Base-by-base conservation (phyloP, 345 rosid species). In the Garcia nutans region DNA sequence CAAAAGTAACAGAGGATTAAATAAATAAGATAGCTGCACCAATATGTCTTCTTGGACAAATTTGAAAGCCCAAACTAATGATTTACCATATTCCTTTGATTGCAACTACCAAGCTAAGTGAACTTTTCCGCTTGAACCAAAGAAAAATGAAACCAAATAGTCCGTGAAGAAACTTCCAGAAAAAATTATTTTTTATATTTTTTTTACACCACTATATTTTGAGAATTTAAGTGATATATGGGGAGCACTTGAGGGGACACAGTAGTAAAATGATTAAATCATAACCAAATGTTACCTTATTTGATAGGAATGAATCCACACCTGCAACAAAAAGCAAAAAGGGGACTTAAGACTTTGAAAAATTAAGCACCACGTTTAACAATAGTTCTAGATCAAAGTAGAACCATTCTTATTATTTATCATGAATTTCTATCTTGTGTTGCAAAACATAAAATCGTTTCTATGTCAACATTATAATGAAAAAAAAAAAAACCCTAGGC, bases 241-340 rank as follows among this genome's bases (percentile, higher is more conserved):
- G 10, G 58, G 50, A 50, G 49, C 60, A 50, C 70, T 63, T 3
- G 59, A 62, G 24, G 44, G 12, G n/a, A 19, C 50, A 41, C 47
- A 10, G 28, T 9, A 76, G 17, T 50, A 50, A 62, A 33, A 31
- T 65, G 44, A 65, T 58, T 31, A 31, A 54, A 60, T 45, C 9
- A 22, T 19, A 61, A 70, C 24, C 68, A 63, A 63, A 77, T 72
- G 44, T 74, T 80, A 91, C 98, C 97, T 91, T 85, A 69, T 85
- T 60, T 56, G 84, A 71, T 5, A 85, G 76, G 62, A 84, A 78
- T 26, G 86, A 81, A 73, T 68, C 87, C 74, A 71, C 79, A 71
- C 88, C 98, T 94, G 91, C 81, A 85, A 77, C 67, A 79, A 54
- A 77, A 68, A 57, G 17, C 41, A 15, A 65, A 79, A 28, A 68